Conservation (phyloP, 441 rosid species). For the Biscutella auriculata region DNA sequence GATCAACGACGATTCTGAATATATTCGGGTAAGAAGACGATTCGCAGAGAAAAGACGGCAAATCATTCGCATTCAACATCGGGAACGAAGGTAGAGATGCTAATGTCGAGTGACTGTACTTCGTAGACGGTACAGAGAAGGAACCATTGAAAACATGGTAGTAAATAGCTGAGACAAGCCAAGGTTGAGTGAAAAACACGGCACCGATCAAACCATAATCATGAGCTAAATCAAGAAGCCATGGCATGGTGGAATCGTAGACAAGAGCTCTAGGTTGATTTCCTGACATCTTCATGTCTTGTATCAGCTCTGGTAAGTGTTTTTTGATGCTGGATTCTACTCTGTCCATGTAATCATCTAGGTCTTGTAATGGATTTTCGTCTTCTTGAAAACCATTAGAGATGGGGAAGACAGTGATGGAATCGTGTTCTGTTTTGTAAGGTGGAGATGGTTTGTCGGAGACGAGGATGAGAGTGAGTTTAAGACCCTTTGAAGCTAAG, state of each 20-base stretch:
- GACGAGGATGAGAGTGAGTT: constrained; percentile 26
- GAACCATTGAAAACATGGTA: constrained; percentile 20
- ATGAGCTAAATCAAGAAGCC: constrained; percentile 31
- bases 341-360: constrained; percentile 12
- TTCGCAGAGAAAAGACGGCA: constrained; percentile 44
- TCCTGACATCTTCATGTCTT: constrained; percentile 6
- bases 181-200: constrained; percentile 30
- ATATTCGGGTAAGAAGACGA: constrained; percentile 41
- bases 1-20: constrained; percentile 32
- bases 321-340: constrained; percentile 11
- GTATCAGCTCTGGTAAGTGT: constrained; percentile 13
- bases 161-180: constrained; percentile 26
- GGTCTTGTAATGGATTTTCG: constrained; percentile 3
- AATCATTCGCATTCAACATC: constrained; percentile 32
- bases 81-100: constrained; percentile 30
- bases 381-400: constrained; percentile 20
- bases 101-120: constrained; percentile 13
- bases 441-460: constrained; percentile 17
- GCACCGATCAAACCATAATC: constrained; percentile 17
- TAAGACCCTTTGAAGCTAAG: constrained; percentile 31
- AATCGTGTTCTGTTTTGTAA: constrained; percentile 7
- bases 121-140: constrained; percentile 15
- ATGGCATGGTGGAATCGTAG: constrained; percentile 28
- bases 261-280: constrained; percentile 19
- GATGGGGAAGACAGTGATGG: constrained; percentile 27